Evolutionary conservation across 2,329 filamentous ascomycete genomes (phyloP).

Genomic region (Arthrobotrys entomopaga): DNA sequence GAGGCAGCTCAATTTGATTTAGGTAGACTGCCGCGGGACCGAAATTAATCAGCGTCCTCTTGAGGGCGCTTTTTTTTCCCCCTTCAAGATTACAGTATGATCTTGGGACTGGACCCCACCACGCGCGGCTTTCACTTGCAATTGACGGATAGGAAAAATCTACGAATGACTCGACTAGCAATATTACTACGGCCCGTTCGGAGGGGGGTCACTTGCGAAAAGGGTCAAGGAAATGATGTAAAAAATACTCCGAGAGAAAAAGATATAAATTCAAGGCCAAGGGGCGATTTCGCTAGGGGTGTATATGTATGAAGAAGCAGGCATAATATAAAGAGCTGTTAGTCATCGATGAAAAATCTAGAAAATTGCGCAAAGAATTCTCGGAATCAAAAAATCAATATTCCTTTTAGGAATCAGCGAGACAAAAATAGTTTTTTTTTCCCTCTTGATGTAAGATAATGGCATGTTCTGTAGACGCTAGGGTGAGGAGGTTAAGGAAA

Average conservation of each 20-base stretch:
- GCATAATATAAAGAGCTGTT: too few species aligned
- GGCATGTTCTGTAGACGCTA: constrained; percentile 11
- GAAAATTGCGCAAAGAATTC: constrained; percentile 22
- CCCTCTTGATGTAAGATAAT: constrained; percentile 7
- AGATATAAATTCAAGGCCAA: too few species aligned
- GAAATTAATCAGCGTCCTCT: constrained; percentile 13
- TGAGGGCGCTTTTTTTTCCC: constrained; percentile 8
- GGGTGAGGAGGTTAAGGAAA: background rate
- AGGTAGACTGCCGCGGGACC: background rate
- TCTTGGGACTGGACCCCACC: too few species aligned
- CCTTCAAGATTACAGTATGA: too few species aligned
- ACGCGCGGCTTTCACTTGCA: too few species aligned
- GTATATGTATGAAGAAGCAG: too few species aligned
- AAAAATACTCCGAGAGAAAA: constrained; percentile 3
- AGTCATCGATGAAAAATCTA: too few species aligned
- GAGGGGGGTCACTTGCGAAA: background rate
- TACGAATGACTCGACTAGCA: background rate
- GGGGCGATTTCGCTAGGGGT: too few species aligned
- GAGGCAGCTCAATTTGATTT: too few species aligned
- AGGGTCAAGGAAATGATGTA: constrained; percentile 2
- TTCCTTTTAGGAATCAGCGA: background rate
- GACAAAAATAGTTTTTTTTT: constrained; percentile 17
- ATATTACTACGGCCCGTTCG: constrained; percentile 15
- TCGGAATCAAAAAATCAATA: background rate
- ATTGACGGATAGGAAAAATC: background rate